These are phyloP conservation scores for Antrodiella citrinella DNA, from an alignment of 768 basidiomycete genomes.

Conservation along the genomic window DNA sequence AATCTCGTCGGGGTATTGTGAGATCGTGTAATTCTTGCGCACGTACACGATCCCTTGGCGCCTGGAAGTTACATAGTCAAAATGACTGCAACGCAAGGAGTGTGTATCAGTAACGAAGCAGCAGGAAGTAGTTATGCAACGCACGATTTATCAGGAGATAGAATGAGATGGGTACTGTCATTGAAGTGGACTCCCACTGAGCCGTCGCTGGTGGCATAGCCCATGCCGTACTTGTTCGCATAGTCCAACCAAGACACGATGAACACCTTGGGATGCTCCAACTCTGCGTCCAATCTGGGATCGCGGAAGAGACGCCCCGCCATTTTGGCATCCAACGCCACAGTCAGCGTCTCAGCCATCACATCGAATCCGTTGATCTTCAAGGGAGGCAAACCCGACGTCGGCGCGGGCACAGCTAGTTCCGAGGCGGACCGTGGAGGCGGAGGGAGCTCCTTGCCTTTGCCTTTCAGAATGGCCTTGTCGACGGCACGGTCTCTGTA, in stretches of 20 bases:
- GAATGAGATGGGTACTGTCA: slow-evolving; percentile 80
- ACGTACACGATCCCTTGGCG: slow-evolving; percentile 59
- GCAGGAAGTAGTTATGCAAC: slow-evolving; percentile 23
- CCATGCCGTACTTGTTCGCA: slow-evolving; percentile 99
- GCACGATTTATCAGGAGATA: slow-evolving; percentile 83
- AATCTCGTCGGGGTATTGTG: slow-evolving; percentile 71
- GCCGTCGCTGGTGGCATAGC: slow-evolving; percentile 93
- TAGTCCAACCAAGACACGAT: slow-evolving; percentile 99
- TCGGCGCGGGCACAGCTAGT: background rate
- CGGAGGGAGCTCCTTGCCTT: background rate
- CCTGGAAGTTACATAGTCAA: slow-evolving; percentile 78
- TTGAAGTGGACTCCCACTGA: slow-evolving; percentile 95
- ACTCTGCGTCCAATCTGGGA: slow-evolving; percentile 41
- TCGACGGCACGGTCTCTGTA: too few species aligned
- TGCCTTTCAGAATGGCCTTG: background rate
- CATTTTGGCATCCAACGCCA: slow-evolving; percentile 64
- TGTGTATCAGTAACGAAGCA: background rate
- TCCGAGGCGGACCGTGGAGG: background rate
- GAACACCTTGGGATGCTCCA: slow-evolving; percentile 73
- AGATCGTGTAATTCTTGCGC: slow-evolving; percentile 63
- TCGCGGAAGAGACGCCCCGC: slow-evolving; percentile 60
- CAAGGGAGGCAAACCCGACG: slow-evolving; percentile 5
- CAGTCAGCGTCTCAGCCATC: slow-evolving; percentile 39
- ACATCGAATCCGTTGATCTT: slow-evolving; percentile 60
- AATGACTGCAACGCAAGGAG: slow-evolving; percentile 46